Conservation (phyloP, 208 protist species). For the Acanthamoeba lenticulata region DNA sequence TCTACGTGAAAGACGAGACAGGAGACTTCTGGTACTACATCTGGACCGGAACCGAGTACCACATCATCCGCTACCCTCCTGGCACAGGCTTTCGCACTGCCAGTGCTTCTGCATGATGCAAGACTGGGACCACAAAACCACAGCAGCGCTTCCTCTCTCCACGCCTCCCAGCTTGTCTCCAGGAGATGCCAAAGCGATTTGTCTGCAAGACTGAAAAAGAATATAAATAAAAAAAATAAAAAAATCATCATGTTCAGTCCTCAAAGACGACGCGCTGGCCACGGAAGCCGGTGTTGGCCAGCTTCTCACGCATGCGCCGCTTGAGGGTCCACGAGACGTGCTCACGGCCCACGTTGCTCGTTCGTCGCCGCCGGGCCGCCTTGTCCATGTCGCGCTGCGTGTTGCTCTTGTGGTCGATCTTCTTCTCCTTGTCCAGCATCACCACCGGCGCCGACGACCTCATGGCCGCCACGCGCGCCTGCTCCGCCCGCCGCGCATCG, state of each 20-base stretch:
- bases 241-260: background rate
- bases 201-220: too few relatives aligned
- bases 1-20: background rate
- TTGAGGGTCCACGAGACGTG: constrained; percentile 30
- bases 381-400: constrained; percentile 30
- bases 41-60: constrained; percentile 33
- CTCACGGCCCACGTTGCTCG: background rate
- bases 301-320: background rate
- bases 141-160: too few relatives aligned
- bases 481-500: background rate
- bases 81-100: constrained; percentile 4
- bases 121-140: too few relatives aligned
- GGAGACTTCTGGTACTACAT: constrained; percentile 56
- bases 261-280: background rate
- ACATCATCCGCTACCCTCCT: constrained; percentile 49
- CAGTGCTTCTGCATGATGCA: too few relatives aligned
- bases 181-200: too few relatives aligned
- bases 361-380: background rate
- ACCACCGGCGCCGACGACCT: background rate
- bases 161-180: too few relatives aligned
- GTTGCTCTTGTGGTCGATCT: constrained; percentile 15
- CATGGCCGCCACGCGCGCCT: background rate
- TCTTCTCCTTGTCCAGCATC: constrained; percentile 26
- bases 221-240: too few relatives aligned
- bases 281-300: background rate